These are phyloP conservation scores for Sporothrix globosa DNA, from an alignment of 2,329 filamentous ascomycete genomes.

Conservation along the genomic window DNA sequence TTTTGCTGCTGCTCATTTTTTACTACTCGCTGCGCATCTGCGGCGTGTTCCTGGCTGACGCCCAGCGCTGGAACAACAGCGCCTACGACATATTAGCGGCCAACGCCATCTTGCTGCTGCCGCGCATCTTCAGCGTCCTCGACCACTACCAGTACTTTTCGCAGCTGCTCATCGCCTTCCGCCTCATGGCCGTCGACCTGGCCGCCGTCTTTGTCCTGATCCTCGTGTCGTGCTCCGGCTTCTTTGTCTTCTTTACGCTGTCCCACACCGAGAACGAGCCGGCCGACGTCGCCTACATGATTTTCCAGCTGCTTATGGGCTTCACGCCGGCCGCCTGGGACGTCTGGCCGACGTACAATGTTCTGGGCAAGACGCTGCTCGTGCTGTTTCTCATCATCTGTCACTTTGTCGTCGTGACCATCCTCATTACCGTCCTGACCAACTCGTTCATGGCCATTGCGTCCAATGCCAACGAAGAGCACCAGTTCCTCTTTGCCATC, in stretches of 20 bases:
- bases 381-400: slow-evolving; percentile 88
- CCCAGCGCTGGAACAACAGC: slow-evolving; percentile 74
- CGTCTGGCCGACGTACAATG: slow-evolving; percentile 75
- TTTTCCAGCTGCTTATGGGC: slow-evolving; percentile 94
- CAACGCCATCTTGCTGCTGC: slow-evolving; percentile 86
- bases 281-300: slow-evolving; percentile 77
- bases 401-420: slow-evolving; percentile 93
- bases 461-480: slow-evolving; percentile 89
- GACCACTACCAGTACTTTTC: slow-evolving; percentile 97
- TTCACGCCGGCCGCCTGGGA: slow-evolving; percentile 96
- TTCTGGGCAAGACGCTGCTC: slow-evolving; percentile 74
- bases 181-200: slow-evolving; percentile 89
- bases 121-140: slow-evolving; percentile 86
- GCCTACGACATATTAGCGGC: slow-evolving; percentile 94
- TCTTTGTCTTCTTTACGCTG: slow-evolving; percentile 91
- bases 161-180: slow-evolving; percentile 88
- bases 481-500: slow-evolving; percentile 90
- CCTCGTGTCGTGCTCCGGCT: slow-evolving; percentile 86
- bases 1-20: slow-evolving; percentile 78
- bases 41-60: slow-evolving; percentile 79
- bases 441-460: slow-evolving; percentile 97
- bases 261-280: slow-evolving; percentile 73
- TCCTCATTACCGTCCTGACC: slow-evolving; percentile 91
- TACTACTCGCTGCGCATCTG: slow-evolving; percentile 92
- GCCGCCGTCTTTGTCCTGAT: slow-evolving; percentile 83